phyloP scores from a whole-genome alignment of 441 rosid species.

The Sinapis alba region DNA sequence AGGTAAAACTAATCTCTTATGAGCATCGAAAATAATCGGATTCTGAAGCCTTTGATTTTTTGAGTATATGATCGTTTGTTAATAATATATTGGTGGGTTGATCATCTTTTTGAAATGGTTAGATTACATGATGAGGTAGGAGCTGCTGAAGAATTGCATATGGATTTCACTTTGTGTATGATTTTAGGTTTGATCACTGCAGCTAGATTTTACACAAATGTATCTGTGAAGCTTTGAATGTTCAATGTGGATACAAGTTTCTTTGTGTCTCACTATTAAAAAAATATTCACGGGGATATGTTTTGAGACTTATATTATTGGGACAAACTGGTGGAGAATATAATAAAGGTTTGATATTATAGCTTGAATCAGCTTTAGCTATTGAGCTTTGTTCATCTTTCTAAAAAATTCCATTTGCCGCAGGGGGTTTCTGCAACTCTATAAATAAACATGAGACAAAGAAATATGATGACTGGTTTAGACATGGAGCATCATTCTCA shows the following conservation, averaged over 20 bases:
- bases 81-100: constrained; percentile 2
- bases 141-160: constrained; percentile 27
- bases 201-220: constrained; percentile 1
- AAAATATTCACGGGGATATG: neutral
- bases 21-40: neutral
- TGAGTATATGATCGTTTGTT: constrained; percentile 4
- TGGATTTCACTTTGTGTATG: neutral
- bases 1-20: constrained; percentile 32
- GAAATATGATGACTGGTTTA: constrained; percentile 54
- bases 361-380: constrained; percentile 9
- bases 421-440: constrained; percentile 42
- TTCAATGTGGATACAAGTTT: constrained; percentile 8
- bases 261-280: neutral
- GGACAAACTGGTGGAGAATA: no score
- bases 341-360: no score
- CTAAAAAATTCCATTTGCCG: constrained; percentile 15
- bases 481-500: constrained; percentile 60
- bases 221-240: constrained; percentile 22
- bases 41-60: constrained; percentile 6
- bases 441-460: constrained; percentile 60
- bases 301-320: neutral
- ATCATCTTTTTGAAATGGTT: constrained; percentile 3
- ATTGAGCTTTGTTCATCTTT: constrained; percentile 6
- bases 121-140: neutral
- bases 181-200: neutral